Evolutionary conservation across 2,329 filamentous ascomycete species (phyloP).

Genomic region (Emergomyces orientalis): DNA sequence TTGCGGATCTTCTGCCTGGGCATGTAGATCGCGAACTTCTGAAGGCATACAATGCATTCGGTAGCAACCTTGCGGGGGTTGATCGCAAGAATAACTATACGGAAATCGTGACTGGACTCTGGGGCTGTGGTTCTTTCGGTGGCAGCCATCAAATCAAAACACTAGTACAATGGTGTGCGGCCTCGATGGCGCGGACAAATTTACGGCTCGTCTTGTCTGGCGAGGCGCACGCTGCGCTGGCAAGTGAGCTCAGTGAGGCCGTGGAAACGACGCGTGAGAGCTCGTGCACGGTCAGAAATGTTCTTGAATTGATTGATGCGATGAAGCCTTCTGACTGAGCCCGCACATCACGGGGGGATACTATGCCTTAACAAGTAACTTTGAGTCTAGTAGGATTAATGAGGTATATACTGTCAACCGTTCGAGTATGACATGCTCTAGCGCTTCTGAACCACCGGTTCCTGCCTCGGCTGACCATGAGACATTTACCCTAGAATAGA

Average conservation of each 20-base stretch:
- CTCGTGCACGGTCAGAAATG: constrained; percentile 6
- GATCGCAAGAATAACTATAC: constrained; percentile 3
- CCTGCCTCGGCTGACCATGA: too few relatives aligned
- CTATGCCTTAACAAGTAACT: neutral
- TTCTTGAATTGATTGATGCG: constrained; percentile 7
- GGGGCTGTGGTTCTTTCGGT: constrained; percentile 14
- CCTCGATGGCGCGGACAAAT: constrained; percentile 11
- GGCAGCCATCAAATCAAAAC: constrained; percentile 12
- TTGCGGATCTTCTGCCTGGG: constrained; percentile 11
- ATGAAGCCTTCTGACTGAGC: constrained; percentile 1
- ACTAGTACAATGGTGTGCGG: constrained; percentile 14
- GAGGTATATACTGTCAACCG: neutral
- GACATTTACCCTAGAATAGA: too few relatives aligned
- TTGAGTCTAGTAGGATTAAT: neutral
- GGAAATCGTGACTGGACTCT: constrained; percentile 12
- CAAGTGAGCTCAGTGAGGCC: neutral
- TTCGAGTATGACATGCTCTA: neutral
- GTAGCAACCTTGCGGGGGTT: neutral
- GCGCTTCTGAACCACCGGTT: too few relatives aligned
- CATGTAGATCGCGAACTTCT: constrained; percentile 11
- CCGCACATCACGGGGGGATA: neutral
- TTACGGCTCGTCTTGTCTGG: constrained; percentile 11
- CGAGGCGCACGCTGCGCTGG: constrained; percentile 9
- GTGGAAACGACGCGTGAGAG: neutral
- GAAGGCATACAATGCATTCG: constrained; percentile 11